These are phyloP conservation scores for Manihot esculenta DNA, from an alignment of 441 rosid species.

Conservation along the genomic window DNA sequence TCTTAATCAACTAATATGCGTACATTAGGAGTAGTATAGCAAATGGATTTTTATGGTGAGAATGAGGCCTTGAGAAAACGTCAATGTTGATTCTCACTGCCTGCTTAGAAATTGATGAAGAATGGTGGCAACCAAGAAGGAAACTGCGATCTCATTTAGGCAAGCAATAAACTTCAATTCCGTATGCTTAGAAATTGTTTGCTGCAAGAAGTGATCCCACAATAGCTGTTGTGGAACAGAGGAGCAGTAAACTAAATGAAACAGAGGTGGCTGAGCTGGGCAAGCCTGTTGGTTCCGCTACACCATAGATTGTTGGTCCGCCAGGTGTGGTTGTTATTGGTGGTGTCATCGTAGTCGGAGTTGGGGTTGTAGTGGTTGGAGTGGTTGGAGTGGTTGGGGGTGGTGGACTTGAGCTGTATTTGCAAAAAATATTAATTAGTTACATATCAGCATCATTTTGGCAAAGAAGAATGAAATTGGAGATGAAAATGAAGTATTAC, in stretches of 20 bases:
- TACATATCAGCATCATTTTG: constrained; percentile 9
- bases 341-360: constrained; percentile 43
- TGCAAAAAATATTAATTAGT: constrained; percentile 21
- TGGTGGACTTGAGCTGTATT: constrained; percentile 58
- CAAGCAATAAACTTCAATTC: constrained; percentile 23
- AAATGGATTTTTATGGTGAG: constrained; percentile 35
- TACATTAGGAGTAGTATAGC: constrained; percentile 38
- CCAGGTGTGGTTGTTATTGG: constrained; percentile 50
- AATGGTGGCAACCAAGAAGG: constrained; percentile 32
- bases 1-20: constrained; percentile 43
- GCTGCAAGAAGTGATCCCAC: constrained; percentile 39
- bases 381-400: constrained; percentile 39
- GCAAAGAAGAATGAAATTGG: constrained; percentile 11
- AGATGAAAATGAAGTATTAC: constrained; percentile 40
- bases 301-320: constrained; percentile 56
- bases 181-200: constrained; percentile 32
- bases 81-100: constrained; percentile 38
- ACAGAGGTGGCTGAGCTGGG: constrained; percentile 72
- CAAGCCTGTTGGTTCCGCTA: constrained; percentile 75
- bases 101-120: constrained; percentile 31
- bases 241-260: constrained; percentile 40
- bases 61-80: constrained; percentile 36
- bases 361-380: constrained; percentile 21
- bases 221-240: constrained; percentile 43
- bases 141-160: constrained; percentile 29